Percentiles rank a stretch among this genome's conserved stretches.
Conservation (phyloP, 2,329 filamentous ascomycete species). For the Alternaria sp. region DNA sequence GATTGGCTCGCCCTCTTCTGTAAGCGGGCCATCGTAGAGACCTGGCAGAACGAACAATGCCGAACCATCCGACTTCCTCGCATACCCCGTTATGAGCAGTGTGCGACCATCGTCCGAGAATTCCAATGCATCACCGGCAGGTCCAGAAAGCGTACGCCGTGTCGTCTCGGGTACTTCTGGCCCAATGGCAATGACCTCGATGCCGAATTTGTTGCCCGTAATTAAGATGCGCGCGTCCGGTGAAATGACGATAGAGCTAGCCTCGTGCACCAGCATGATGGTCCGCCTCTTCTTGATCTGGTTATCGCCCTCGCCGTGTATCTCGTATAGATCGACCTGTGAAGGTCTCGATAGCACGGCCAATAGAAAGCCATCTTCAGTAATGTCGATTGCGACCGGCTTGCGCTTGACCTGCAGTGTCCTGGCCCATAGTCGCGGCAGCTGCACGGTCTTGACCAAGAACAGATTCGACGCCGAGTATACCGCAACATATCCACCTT, state of each 20-base stretch:
- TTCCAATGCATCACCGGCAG: conserved; percentile 45
- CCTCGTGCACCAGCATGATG: conserved; percentile 77
- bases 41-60: conserved; percentile 49
- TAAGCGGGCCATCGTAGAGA: conserved; percentile 48
- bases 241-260: conserved; percentile 78
- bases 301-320: conserved; percentile 54
- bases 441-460: conserved; percentile 45
- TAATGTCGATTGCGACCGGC: conserved; percentile 70
- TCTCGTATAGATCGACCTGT: conserved; percentile 84
- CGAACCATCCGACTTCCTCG: conserved; percentile 43
- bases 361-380: conserved; percentile 76
- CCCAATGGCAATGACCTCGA: conserved; percentile 81
- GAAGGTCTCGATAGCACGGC: conserved; percentile 83
- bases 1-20: conserved; percentile 49
- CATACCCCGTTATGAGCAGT: conserved; percentile 47
- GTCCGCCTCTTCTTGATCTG: conserved; percentile 73
- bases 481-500: conserved; percentile 45
- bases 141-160: conserved; percentile 45
- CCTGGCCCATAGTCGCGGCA: conserved; percentile 45
- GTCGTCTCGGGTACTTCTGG: conserved; percentile 58
- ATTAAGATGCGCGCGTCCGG: conserved; percentile 83
- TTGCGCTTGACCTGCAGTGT: conserved; percentile 48
- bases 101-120: conserved; percentile 51
- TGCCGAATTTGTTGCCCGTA: conserved; percentile 84
- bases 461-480: conserved; percentile 48